Evolutionary conservation across 1,284 basidiomycete genomes (phyloP).

Genomic region (Anthracocystis setariae): DNA sequence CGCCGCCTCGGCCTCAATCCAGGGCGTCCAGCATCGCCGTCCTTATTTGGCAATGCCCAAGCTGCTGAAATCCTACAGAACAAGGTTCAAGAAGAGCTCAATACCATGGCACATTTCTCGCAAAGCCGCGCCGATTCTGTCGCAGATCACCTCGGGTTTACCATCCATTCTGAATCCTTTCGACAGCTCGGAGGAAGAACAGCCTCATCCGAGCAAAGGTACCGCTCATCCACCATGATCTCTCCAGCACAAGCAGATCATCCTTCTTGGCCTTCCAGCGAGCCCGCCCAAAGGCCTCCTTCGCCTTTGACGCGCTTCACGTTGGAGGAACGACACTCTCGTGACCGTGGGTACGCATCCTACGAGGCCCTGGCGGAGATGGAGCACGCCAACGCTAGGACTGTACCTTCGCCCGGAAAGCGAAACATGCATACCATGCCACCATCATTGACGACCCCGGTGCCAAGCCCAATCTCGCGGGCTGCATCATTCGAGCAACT

Average conservation of each 20-base stretch:
- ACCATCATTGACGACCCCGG: background rate
- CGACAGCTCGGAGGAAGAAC: conserved; percentile 2
- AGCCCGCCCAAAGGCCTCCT: conserved; percentile 4
- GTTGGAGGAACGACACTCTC: conserved; percentile 19
- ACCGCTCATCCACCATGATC: background rate
- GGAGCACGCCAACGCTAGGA: conserved; percentile 1
- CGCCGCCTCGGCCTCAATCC: conserved; percentile 29
- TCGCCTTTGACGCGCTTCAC: conserved; percentile 16
- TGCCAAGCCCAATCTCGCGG: conserved; percentile 15
- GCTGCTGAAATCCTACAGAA: conserved; percentile 16
- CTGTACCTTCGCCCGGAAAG: background rate
- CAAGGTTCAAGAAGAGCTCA: conserved; percentile 33
- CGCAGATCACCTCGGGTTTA: conserved; percentile 23
- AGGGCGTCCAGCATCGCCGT: conserved; percentile 21
- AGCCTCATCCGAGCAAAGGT: background rate
- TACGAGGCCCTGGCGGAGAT: background rate
- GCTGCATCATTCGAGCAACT: conserved; percentile 34
- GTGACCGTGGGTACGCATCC: background rate
- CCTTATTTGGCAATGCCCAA: conserved; percentile 17
- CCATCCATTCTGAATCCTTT: background rate
- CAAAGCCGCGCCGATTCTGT: conserved; percentile 30
- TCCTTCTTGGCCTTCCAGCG: conserved; percentile 4
- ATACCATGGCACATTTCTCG: conserved; percentile 32
- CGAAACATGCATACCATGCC: background rate
- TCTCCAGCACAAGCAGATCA: conserved; percentile 22